Evolutionary conservation across 1,284 basidiomycete genomes (phyloP).

Genomic region (Ustilago cynodontis): DNA sequence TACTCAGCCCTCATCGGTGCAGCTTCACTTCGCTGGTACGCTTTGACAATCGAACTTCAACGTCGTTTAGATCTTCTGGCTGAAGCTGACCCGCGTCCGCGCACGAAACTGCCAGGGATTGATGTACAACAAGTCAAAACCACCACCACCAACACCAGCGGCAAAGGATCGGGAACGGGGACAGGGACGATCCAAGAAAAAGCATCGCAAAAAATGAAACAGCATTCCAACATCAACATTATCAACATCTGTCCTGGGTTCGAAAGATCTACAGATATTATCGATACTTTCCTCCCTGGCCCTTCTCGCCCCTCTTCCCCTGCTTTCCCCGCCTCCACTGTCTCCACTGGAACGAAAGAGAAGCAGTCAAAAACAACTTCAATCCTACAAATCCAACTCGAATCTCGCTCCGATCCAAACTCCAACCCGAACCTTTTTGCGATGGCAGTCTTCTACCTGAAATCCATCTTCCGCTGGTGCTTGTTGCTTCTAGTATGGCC

Average conservation of each 20-base stretch:
- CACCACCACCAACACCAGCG: neutral
- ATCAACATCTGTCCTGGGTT: slow-evolving; percentile 66
- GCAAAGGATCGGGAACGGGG: neutral
- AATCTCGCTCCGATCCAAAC: neutral
- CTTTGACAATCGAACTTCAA: slow-evolving; percentile 58
- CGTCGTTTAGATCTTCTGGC: slow-evolving; percentile 55
- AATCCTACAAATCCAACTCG: neutral
- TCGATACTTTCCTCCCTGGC: slow-evolving; percentile 36
- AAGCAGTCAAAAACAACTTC: neutral
- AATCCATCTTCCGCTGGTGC: slow-evolving; percentile 5
- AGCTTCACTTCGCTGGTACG: slow-evolving; percentile 49
- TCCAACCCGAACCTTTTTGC: too few species aligned
- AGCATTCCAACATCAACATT: slow-evolving; percentile 55
- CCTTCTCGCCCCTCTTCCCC: neutral
- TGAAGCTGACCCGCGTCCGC: slow-evolving; percentile 57
- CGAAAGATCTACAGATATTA: slow-evolving; percentile 52
- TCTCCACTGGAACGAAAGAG: neutral
- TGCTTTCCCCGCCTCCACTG: neutral
- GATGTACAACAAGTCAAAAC: slow-evolving; percentile 24
- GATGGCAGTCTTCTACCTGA: neutral
- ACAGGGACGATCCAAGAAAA: neutral
- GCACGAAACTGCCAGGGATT: slow-evolving; percentile 57
- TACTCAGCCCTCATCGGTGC: slow-evolving; percentile 45
- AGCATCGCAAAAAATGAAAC: slow-evolving; percentile 20
- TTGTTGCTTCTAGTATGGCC: slow-evolving; percentile 45